Evolutionary conservation across 2,329 filamentous ascomycete species (phyloP).

Genomic region (Penicillium sp.): DNA sequence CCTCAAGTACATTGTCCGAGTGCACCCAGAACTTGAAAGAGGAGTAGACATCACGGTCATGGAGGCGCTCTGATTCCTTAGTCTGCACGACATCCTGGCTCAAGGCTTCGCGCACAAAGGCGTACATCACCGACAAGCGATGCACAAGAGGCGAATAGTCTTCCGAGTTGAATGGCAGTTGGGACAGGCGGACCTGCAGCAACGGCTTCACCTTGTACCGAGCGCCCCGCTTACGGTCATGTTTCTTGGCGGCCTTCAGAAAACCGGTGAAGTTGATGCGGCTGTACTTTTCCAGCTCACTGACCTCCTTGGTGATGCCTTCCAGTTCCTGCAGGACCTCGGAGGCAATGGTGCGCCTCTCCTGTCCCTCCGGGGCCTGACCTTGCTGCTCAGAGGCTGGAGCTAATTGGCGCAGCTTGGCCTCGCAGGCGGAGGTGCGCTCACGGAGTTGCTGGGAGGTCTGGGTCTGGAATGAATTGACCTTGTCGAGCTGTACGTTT

Average conservation of each 20-base stretch:
- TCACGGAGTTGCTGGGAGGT: constrained; percentile 79
- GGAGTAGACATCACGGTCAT: constrained; percentile 64
- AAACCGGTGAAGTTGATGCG: constrained; percentile 97
- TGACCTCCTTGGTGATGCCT: constrained; percentile 80
- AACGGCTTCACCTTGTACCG: constrained; percentile 86
- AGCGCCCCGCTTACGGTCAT: constrained; percentile 85
- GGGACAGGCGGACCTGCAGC: constrained; percentile 82
- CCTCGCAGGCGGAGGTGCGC: constrained; percentile 66
- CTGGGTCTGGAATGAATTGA: constrained; percentile 79
- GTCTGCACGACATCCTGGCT: constrained; percentile 49
- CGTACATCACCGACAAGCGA: constrained; percentile 89
- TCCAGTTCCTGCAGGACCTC: constrained; percentile 78
- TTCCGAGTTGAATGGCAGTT: constrained; percentile 90
- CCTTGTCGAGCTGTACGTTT: constrained; percentile 92
- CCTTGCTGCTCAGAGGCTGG: constrained; percentile 34
- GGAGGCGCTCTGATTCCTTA: constrained; percentile 45
- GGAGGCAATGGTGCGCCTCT: constrained; percentile 53
- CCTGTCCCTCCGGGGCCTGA: constrained; percentile 39
- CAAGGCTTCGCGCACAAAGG: constrained; percentile 79
- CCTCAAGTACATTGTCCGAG: constrained; percentile 88
- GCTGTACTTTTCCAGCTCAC: constrained; percentile 90
- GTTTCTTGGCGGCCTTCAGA: constrained; percentile 97
- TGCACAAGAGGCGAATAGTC: constrained; percentile 87
- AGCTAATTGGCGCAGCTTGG: constrained; percentile 58
- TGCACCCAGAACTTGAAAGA: constrained; percentile 98